A percentile compares a stretch with the other conserved stretches of the same genome.
These are phyloP conservation scores for Striga hermonthica DNA, from an alignment of 305 asterid genomes.

Conservation along the genomic window DNA sequence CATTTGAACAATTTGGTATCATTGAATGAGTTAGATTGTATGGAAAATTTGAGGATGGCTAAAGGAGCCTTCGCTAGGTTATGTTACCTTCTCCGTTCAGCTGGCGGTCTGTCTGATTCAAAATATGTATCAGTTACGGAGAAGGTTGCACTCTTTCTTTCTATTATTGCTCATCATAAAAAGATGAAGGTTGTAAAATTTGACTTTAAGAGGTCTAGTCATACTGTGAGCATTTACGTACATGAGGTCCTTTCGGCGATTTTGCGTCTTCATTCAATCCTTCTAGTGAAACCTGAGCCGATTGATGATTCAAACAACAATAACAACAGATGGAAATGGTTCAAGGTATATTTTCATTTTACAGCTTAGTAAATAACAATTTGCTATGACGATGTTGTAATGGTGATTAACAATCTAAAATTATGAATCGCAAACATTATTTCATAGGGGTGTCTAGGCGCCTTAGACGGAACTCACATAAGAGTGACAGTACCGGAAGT, in stretches of 20 bases:
- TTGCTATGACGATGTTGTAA: too few relatives aligned
- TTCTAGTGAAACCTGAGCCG: background rate
- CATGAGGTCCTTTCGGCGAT: background rate
- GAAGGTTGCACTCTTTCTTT: background rate
- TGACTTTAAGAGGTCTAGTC: background rate
- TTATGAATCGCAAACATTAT: too few relatives aligned
- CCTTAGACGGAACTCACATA: background rate
- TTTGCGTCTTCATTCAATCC: background rate
- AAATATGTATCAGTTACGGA: background rate
- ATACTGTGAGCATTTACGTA: background rate
- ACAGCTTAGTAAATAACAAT: too few relatives aligned
- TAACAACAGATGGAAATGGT: background rate
- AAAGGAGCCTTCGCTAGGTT: too few relatives aligned
- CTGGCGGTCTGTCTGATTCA: background rate
- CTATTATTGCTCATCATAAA: background rate
- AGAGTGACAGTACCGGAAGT: background rate
- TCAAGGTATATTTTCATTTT: background rate
- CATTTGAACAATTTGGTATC: too few relatives aligned
- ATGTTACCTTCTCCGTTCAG: too few relatives aligned
- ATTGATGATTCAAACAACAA: background rate
- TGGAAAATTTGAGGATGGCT: too few relatives aligned
- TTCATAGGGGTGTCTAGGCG: background rate
- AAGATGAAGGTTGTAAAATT: background rate
- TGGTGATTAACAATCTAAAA: too few relatives aligned
- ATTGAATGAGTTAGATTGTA: too few relatives aligned